Evolutionary conservation across 768 basidiomycete genomes (phyloP).

Genomic region (Cystofilobasidium capitatum): DNA sequence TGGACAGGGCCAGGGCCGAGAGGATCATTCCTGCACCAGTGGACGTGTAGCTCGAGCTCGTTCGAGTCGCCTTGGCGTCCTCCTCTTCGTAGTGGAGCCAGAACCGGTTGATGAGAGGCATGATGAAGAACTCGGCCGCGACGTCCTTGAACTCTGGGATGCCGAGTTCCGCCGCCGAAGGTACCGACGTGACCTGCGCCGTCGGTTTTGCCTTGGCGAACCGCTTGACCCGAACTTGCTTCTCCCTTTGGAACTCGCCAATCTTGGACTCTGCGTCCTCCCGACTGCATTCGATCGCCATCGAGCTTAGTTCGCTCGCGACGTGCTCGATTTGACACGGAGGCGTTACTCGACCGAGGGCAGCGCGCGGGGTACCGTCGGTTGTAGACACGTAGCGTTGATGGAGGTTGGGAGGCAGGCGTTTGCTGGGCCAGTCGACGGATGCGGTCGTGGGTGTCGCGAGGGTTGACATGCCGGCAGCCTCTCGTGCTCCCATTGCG

Average conservation of each 20-base stretch:
- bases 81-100: slow-evolving; percentile 88
- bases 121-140: slow-evolving; percentile 78
- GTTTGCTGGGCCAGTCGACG: slow-evolving; percentile 69
- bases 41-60: slow-evolving; percentile 52
- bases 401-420: slow-evolving; percentile 62
- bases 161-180: neutral
- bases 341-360: neutral
- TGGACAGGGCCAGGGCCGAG: slow-evolving; percentile 63
- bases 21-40: slow-evolving; percentile 76
- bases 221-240: slow-evolving; percentile 54
- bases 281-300: slow-evolving; percentile 55
- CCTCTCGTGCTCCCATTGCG: slow-evolving; percentile 73
- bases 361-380: neutral
- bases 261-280: slow-evolving; percentile 50
- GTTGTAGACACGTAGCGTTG: slow-evolving; percentile 49
- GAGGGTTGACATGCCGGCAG: slow-evolving; percentile 49
- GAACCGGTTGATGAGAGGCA: slow-evolving; percentile 84
- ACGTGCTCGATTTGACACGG: slow-evolving; percentile 9
- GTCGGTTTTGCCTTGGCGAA: neutral
- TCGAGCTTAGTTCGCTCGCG: slow-evolving; percentile 45
- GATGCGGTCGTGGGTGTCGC: slow-evolving; percentile 21
- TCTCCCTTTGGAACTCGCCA: slow-evolving; percentile 61
- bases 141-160: slow-evolving; percentile 48
- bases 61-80: slow-evolving; percentile 59
- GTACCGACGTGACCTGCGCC: neutral